Conservation (phyloP, 805 yeast species). For the Pichia cephalocereana region DNA sequence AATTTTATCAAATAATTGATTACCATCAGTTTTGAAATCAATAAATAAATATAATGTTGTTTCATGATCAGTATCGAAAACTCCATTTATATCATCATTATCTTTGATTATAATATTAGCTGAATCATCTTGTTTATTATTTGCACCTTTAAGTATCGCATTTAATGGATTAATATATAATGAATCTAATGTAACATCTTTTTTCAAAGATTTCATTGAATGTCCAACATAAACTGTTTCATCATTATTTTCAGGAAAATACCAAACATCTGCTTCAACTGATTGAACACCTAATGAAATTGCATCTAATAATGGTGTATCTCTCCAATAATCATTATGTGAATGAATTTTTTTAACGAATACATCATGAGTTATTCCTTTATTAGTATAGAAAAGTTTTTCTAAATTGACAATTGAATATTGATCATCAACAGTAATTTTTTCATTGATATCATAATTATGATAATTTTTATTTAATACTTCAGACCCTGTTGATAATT, state of each 20-base stretch:
- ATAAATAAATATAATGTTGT: conserved; percentile 52
- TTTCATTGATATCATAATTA: no score
- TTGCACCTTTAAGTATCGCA: conserved; percentile 39
- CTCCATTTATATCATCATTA: conserved; percentile 13
- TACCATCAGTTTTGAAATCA: conserved; percentile 55
- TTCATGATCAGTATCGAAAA: conserved; percentile 34
- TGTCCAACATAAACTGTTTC: conserved; percentile 53
- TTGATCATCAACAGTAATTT: no score
- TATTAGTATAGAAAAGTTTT: conserved; percentile 1
- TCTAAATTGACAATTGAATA: background rate
- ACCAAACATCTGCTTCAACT: conserved; percentile 51
- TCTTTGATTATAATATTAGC: no score
- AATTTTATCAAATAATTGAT: conserved; percentile 38
- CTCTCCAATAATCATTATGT: conserved; percentile 52
- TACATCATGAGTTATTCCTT: conserved; percentile 18
- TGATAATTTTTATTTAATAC: no score
- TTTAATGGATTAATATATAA: conserved; percentile 48
- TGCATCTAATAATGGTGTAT: conserved; percentile 39
- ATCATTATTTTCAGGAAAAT: conserved; percentile 23
- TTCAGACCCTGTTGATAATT: no score
- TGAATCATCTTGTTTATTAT: conserved; percentile 21
- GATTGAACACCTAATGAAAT: conserved; percentile 37
- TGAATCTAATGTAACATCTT: conserved; percentile 35
- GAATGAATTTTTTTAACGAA: conserved; percentile 34
- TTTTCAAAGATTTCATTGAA: conserved; percentile 36